These are phyloP conservation scores for Solanum bulbocastanum DNA, from an alignment of 257 asterid species.

Conservation along the genomic window DNA sequence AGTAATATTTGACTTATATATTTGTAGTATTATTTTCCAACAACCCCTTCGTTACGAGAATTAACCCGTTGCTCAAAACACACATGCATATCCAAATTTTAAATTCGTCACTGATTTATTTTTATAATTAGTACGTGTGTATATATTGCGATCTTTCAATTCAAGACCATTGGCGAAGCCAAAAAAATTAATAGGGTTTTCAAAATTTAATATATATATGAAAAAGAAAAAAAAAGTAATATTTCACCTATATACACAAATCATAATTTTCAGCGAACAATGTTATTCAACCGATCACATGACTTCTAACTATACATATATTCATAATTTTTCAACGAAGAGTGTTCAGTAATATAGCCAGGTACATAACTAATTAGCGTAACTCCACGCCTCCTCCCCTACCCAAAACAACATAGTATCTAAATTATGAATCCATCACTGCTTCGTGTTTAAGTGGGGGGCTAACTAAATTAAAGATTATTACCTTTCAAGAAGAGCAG, in stretches of 20 bases:
- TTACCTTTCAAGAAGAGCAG: conserved; percentile 46
- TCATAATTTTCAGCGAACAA: neutral
- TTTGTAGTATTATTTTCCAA: neutral
- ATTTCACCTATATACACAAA: neutral
- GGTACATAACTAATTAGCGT: neutral
- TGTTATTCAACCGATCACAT: neutral
- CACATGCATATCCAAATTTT: neutral
- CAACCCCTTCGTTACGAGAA: neutral
- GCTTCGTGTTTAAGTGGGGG: neutral
- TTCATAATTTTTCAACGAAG: neutral
- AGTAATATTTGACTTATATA: neutral
- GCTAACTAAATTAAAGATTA: neutral
- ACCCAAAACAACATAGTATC: neutral
- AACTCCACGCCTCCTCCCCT: neutral
- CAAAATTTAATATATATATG: neutral
- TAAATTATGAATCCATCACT: neutral
- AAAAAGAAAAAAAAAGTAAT: neutral
- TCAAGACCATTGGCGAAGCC: neutral
- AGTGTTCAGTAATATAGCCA: no score
- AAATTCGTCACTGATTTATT: neutral
- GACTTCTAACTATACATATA: neutral
- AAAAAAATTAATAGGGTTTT: neutral
- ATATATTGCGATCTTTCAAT: neutral
- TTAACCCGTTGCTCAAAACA: neutral
- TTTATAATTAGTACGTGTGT: neutral